Percentiles rank a stretch among this genome's conserved stretches.
Evolutionary conservation across 2,329 filamentous ascomycete genomes (phyloP).

Genomic region (Phoma herbarum): DNA sequence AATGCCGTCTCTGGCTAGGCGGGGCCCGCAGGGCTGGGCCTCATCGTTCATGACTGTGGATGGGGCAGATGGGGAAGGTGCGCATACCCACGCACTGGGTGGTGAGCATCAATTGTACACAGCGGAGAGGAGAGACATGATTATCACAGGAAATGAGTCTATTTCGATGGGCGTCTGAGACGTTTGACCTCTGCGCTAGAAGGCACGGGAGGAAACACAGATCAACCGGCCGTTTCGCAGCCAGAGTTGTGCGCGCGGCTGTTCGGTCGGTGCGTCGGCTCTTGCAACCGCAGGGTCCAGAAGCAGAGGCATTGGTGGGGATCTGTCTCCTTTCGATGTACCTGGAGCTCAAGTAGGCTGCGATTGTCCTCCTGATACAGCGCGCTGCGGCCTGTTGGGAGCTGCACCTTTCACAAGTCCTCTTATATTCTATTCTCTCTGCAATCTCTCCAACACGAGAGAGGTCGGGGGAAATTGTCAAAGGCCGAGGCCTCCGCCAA

Average conservation of each 20-base stretch:
- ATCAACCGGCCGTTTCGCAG: slow-evolving; percentile 14
- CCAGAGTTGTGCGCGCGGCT: slow-evolving; percentile 7
- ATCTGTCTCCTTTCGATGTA: not conserved
- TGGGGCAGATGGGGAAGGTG: slow-evolving; percentile 13
- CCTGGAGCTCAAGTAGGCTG: not conserved
- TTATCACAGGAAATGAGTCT: not conserved
- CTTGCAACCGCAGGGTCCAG: slow-evolving; percentile 11
- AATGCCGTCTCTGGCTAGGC: slow-evolving; percentile 4
- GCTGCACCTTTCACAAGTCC: not conserved
- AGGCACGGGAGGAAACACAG: slow-evolving; percentile 9
- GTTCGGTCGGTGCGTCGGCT: slow-evolving; percentile 10
- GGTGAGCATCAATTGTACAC: not conserved
- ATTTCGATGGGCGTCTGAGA: not conserved
- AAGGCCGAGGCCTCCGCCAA: slow-evolving; percentile 13
- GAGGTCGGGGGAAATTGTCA: not conserved
- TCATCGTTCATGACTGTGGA: not conserved
- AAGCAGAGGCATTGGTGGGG: slow-evolving; percentile 15
- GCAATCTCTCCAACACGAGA: not conserved
- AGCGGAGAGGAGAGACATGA: not conserved
- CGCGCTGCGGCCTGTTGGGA: not conserved
- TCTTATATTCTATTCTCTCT: too few species aligned
- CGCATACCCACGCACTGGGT: not conserved
- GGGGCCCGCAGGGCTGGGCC: slow-evolving; percentile 6
- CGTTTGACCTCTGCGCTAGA: slow-evolving; percentile 11
- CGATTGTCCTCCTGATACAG: not conserved